Percentiles rank a stretch among this genome's conserved stretches.
phyloP scores from a whole-genome alignment of 306 rosid genomes.

The Vigna nakashimae region DNA sequence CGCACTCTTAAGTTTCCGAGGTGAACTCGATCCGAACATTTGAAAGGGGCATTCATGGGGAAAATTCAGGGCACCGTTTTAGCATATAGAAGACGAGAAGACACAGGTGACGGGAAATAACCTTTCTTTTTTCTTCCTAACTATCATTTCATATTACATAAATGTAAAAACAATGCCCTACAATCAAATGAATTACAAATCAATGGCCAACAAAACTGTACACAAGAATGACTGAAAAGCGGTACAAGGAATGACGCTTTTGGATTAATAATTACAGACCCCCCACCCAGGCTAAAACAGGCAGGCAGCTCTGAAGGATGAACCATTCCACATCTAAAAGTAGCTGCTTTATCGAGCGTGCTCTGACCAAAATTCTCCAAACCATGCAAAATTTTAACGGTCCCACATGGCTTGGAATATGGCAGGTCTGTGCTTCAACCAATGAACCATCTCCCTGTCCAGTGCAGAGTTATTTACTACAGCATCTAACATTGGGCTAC shows the following conservation, averaged over 20 bases:
- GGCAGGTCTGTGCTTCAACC: conserved; percentile 92
- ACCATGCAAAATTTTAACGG: conserved; percentile 64
- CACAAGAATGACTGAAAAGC: conserved; percentile 68
- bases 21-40: neutral
- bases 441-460: conserved; percentile 93
- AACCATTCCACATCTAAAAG: conserved; percentile 59
- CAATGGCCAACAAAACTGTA: conserved; percentile 72
- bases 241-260: conserved; percentile 52
- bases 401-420: conserved; percentile 87
- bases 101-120: conserved; percentile 34
- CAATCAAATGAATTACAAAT: conserved; percentile 68
- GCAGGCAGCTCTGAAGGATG: conserved; percentile 66
- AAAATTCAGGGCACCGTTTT: conserved; percentile 7
- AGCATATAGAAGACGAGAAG: conserved; percentile 20
- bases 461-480: conserved; percentile 62
- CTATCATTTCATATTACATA: conserved; percentile 59
- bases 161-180: conserved; percentile 65
- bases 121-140: conserved; percentile 37
- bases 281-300: conserved; percentile 71
- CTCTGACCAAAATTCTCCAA: conserved; percentile 52
- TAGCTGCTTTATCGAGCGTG: conserved; percentile 40
- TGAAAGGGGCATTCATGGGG: neutral
- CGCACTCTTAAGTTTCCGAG: neutral
- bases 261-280: conserved; percentile 64
- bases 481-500: conserved; percentile 96